These are phyloP conservation scores for Cadophora sp. DNA, from an alignment of 2,329 filamentous ascomycete species.

Conservation along the genomic window DNA sequence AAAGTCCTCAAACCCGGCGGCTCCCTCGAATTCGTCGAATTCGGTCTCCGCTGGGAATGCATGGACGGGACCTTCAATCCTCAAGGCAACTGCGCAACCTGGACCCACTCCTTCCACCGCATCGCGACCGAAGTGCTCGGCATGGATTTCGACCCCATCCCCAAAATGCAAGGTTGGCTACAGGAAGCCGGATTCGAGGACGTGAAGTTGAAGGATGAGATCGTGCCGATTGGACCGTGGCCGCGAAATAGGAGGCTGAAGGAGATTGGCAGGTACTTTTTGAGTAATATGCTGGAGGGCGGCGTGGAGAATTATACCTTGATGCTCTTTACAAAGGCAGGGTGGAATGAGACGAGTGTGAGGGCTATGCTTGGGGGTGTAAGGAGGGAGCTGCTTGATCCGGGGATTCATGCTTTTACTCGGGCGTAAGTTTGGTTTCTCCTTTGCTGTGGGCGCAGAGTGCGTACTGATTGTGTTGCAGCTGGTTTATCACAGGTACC, in stretches of 20 bases:
- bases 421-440: conserved; percentile 22
- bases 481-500: conserved; percentile 20
- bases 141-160: conserved; percentile 32
- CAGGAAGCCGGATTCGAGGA: conserved; percentile 49
- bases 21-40: conserved; percentile 33
- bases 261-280: conserved; percentile 40
- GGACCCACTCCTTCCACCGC: conserved; percentile 22
- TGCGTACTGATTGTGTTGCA: neutral
- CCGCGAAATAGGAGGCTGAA: conserved; percentile 41
- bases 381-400: conserved; percentile 30
- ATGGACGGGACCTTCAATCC: conserved; percentile 29
- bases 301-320: conserved; percentile 35
- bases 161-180: conserved; percentile 39
- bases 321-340: conserved; percentile 33
- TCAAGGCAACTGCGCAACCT: conserved; percentile 23
- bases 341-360: conserved; percentile 32
- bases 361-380: conserved; percentile 33
- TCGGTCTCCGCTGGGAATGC: conserved; percentile 30
- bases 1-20: conserved; percentile 33
- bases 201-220: conserved; percentile 40
- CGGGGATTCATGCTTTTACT: conserved; percentile 34
- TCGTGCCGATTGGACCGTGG: conserved; percentile 42
- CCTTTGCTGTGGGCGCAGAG: neutral
- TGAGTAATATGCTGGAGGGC: conserved; percentile 33
- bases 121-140: conserved; percentile 23